These are phyloP conservation scores for Opeltia flavorubescens DNA, from an alignment of 495 filamentous ascomycete species.

Conservation along the genomic window DNA sequence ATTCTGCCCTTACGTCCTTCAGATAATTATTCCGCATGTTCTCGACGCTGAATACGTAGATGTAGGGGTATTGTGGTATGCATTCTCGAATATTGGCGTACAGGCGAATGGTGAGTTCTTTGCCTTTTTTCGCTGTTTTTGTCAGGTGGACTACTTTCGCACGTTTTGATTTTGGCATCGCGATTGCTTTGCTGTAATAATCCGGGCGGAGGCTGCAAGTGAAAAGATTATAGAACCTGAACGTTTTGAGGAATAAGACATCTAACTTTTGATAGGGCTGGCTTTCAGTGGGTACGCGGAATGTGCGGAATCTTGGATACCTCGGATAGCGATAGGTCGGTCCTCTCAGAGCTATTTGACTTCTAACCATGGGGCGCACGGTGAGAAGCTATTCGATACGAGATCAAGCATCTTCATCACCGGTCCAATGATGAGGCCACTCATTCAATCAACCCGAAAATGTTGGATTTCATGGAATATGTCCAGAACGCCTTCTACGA, in stretches of 20 bases:
- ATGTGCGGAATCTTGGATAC: no score
- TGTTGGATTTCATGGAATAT: slow-evolving; percentile 98
- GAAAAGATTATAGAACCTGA: not conserved
- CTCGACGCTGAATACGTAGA: slow-evolving; percentile 84
- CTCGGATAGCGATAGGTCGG: no score
- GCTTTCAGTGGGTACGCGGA: no score
- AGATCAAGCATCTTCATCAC: no score
- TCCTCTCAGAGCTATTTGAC: no score
- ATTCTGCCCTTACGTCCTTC: slow-evolving; percentile 76
- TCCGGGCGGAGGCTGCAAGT: not conserved
- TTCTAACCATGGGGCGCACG: no score
- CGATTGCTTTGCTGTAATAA: no score
- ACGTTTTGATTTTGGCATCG: slow-evolving; percentile 94
- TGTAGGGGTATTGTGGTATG: slow-evolving; percentile 71
- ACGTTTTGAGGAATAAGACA: not conserved
- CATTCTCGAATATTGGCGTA: slow-evolving; percentile 79
- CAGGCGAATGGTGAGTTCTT: slow-evolving; percentile 76
- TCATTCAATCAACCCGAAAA: slow-evolving; percentile 21
- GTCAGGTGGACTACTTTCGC: slow-evolving; percentile 76
- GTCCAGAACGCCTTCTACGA: slow-evolving; percentile 85
- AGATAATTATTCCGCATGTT: slow-evolving; percentile 99
- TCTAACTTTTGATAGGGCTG: not conserved
- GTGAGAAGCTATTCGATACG: no score
- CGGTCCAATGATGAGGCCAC: no score
- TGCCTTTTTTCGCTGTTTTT: slow-evolving; percentile 79